A percentile compares a stretch with the other conserved stretches of the same genome.
phyloP scores from a whole-genome alignment of 108 stramenopile species.

The Aureococcus anophagefferens region DNA sequence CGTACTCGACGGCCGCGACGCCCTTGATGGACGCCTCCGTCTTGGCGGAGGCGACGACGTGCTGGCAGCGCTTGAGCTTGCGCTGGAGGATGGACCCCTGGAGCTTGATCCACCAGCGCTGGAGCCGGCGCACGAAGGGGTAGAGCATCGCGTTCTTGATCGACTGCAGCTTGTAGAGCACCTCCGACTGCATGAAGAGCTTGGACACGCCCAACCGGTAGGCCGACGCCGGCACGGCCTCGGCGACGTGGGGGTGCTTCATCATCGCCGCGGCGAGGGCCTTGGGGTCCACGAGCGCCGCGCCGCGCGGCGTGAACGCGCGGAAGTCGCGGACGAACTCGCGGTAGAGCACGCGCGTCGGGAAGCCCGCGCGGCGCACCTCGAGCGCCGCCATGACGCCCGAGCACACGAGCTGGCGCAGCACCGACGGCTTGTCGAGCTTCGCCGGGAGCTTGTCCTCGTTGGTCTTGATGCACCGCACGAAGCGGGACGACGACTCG shows the following conservation, averaged over 20 bases:
- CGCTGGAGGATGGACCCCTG: conserved; percentile 7
- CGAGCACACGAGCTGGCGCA: conserved; percentile 15
- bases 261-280: conserved; percentile 4
- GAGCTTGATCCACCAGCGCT: conserved; percentile 14
- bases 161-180: conserved; percentile 1
- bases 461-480: conserved; percentile 38
- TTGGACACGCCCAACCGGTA: conserved; percentile 16
- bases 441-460: conserved; percentile 45
- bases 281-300: background rate
- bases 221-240: background rate
- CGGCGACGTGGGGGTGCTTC: background rate
- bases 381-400: conserved; percentile 20
- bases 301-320: conserved; percentile 2
- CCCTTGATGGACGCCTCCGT: background rate
- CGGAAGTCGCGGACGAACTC: conserved; percentile 15
- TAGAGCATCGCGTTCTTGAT: conserved; percentile 5
- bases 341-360: conserved; percentile 9
- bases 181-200: conserved; percentile 13
- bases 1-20: background rate
- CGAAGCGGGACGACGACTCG: conserved; percentile 18
- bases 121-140: conserved; percentile 4
- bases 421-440: conserved; percentile 7
- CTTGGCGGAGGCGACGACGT: background rate
- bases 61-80: conserved; percentile 7
- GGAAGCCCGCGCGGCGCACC: conserved; percentile 12